Conservation (phyloP, 2,329 filamentous ascomycete species). For the Penicillium sclerotiorum region DNA sequence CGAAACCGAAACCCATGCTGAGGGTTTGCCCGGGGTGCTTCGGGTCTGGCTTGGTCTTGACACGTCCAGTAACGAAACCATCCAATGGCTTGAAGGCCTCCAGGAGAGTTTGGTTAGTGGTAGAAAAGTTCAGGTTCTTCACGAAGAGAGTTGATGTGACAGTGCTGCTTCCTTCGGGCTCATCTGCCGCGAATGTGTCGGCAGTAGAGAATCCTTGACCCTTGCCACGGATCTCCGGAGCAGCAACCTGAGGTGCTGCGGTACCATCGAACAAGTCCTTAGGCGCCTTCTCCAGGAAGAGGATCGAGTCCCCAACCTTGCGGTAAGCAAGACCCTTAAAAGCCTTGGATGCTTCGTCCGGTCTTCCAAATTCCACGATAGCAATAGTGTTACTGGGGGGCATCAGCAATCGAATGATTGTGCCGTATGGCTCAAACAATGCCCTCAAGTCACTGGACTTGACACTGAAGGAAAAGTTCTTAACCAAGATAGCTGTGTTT, state of each 20-base stretch:
- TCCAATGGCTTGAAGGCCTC: slow-evolving; percentile 79
- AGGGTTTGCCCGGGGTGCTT: slow-evolving; percentile 85
- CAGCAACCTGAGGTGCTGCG: slow-evolving; percentile 34
- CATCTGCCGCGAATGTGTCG: slow-evolving; percentile 47
- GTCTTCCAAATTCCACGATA: slow-evolving; percentile 82
- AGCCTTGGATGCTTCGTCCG: slow-evolving; percentile 77
- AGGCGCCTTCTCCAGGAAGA: slow-evolving; percentile 93
- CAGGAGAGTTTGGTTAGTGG: slow-evolving; percentile 73
- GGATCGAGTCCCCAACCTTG: slow-evolving; percentile 83
- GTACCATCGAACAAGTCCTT: slow-evolving; percentile 69
- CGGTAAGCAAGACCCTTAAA: slow-evolving; percentile 86
- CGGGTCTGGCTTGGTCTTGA: slow-evolving; percentile 92
- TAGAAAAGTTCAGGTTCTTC: slow-evolving; percentile 90
- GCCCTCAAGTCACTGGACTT: slow-evolving; percentile 75
- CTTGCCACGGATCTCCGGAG: slow-evolving; percentile 34
- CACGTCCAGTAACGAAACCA: slow-evolving; percentile 83
- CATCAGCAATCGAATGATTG: slow-evolving; percentile 81
- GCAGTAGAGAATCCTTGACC: slow-evolving; percentile 46
- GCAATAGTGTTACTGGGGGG: slow-evolving; percentile 91
- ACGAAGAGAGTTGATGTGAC: slow-evolving; percentile 86
- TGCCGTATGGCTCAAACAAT: slow-evolving; percentile 83
- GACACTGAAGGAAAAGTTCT: slow-evolving; percentile 89
- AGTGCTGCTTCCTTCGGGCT: slow-evolving; percentile 38
- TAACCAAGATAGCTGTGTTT: slow-evolving; percentile 85
- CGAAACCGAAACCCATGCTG: slow-evolving; percentile 97